Evolutionary conservation across 83 land plant genomes (phyloP).

Genomic region (Picea abies): DNA sequence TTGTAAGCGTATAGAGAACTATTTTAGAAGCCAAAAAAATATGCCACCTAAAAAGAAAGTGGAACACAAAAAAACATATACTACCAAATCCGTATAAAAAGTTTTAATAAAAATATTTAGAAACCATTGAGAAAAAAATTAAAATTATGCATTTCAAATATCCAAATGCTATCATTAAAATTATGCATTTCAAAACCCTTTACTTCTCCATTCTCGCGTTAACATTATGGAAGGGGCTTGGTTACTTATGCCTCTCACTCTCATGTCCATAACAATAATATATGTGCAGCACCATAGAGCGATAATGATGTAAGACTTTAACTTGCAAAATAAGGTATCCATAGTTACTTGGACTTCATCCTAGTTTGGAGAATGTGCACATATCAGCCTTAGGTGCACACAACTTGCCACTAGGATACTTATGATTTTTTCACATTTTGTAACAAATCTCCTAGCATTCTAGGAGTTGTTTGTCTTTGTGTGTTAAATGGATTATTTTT

Average conservation of each 20-base stretch:
- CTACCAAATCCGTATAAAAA: no score
- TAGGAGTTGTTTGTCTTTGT: slow-evolving; percentile 29
- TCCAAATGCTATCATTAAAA: no score
- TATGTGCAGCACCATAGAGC: slow-evolving; percentile 48
- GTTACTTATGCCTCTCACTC: slow-evolving; percentile 52
- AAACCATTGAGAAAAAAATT: no score
- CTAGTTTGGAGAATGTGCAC: slow-evolving; percentile 42
- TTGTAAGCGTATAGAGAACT: no score
- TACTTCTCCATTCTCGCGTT: slow-evolving; percentile 51
- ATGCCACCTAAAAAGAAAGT: no score
- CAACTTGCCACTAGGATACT: slow-evolving; percentile 44
- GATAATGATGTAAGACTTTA: slow-evolving; percentile 44
- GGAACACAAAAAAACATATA: no score
- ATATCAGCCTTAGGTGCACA: slow-evolving; percentile 41
- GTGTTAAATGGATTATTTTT: background rate
- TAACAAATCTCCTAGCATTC: slow-evolving; percentile 51
- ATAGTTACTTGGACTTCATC: slow-evolving; percentile 40
- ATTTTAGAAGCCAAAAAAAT: no score
- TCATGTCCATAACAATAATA: slow-evolving; percentile 51
- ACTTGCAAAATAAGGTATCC: slow-evolving; percentile 50
- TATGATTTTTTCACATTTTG: slow-evolving; percentile 43
- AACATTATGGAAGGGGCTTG: slow-evolving; percentile 66
- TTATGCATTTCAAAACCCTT: slow-evolving; percentile 33
- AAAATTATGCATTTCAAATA: no score
- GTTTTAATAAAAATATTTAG: no score